These are phyloP conservation scores for Pharus latifolius DNA, from an alignment of 176 grass and related monocot species.

Conservation along the genomic window DNA sequence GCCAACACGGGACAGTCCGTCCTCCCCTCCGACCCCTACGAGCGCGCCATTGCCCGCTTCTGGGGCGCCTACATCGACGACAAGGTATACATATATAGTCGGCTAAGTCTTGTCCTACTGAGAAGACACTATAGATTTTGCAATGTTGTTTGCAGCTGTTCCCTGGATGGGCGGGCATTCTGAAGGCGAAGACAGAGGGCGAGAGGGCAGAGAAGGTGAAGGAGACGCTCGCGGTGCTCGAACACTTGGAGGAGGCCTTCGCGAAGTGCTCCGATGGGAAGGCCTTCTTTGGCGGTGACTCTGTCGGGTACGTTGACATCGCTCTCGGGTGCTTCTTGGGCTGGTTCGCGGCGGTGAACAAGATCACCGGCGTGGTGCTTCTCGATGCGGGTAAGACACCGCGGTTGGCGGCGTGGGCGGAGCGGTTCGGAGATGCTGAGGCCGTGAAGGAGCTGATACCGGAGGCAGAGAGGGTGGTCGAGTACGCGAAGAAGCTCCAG, in stretches of 20 bases:
- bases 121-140: not conserved
- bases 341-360: not conserved
- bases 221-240: not conserved
- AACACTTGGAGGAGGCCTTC: conserved; percentile 11
- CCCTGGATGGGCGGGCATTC: not conserved
- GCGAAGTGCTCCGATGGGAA: conserved; percentile 10
- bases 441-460: not conserved
- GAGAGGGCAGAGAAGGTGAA: not conserved
- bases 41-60: conserved; percentile 17
- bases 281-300: conserved; percentile 14
- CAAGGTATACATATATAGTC: conserved; percentile 4
- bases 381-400: not conserved
- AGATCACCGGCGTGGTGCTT: not conserved
- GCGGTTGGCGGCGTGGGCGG: not conserved
- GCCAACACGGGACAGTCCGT: not conserved
- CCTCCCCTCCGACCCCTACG: conserved; percentile 28
- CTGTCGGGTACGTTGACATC: conserved; percentile 6
- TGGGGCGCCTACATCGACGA: conserved; percentile 23
- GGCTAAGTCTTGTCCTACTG: not conserved
- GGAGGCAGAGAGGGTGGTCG: not conserved
- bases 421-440: not conserved
- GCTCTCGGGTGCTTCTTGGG: not conserved
- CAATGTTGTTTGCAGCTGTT: not conserved
- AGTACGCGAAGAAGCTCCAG: not conserved
- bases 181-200: conserved; percentile 11